A percentile compares a stretch with the other conserved stretches of the same genome.
phyloP scores from a whole-genome alignment of 23 red algal species.

The Cyanidiococcus yangmingshanensis region DNA sequence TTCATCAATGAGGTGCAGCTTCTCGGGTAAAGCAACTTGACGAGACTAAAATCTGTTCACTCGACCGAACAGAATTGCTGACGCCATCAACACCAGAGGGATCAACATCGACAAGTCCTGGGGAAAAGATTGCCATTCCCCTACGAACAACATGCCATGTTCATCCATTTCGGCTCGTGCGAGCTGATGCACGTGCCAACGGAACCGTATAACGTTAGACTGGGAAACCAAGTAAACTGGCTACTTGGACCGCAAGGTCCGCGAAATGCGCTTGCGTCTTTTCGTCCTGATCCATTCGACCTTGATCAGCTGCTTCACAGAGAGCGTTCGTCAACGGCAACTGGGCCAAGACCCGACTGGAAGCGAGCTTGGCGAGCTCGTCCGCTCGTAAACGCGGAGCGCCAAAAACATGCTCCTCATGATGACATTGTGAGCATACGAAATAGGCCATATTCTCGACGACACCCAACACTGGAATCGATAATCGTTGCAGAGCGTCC shows the following conservation, averaged over 20 bases:
- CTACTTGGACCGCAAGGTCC: neutral
- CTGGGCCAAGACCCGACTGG: neutral
- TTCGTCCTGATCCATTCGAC: neutral
- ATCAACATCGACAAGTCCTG: no score
- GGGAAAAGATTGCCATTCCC: no score
- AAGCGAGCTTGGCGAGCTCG: neutral
- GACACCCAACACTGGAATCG: constrained; percentile 35
- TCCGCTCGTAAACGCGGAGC: neutral
- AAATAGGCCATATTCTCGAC: constrained; percentile 44
- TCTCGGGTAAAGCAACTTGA: no score
- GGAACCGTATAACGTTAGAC: neutral
- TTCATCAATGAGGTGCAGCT: no score
- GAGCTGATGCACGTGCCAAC: no score
- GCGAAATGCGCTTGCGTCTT: neutral
- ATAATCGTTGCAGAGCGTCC: constrained; percentile 20
- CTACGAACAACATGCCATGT: no score
- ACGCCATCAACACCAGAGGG: no score
- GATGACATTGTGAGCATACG: constrained; percentile 22
- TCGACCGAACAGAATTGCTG: no score
- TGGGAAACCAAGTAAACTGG: neutral
- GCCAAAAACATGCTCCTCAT: constrained; percentile 27
- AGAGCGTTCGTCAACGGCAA: neutral
- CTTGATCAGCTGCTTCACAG: neutral
- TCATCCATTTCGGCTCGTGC: no score
- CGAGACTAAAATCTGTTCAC: no score